Evolutionary conservation across 108 stramenopile species (phyloP).

Genomic region (Skeletonema marinoi): DNA sequence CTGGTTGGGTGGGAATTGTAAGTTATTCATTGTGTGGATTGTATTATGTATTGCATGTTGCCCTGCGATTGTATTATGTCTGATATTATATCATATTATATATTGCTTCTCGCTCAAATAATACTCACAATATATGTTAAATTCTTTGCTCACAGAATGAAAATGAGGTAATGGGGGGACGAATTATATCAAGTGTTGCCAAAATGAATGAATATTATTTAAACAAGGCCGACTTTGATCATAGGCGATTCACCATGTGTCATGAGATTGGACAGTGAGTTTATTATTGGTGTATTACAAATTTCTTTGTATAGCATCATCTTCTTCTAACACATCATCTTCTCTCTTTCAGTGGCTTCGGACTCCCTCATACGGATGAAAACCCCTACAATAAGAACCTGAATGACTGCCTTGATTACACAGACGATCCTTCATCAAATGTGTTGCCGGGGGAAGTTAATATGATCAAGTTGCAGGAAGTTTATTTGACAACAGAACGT

Average conservation of each 20-base stretch:
- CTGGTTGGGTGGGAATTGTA: constrained; percentile 75
- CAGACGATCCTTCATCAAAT: constrained; percentile 55
- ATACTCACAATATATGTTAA: too few species aligned
- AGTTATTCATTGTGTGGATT: not conserved
- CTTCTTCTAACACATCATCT: too few species aligned
- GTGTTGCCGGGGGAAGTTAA: constrained; percentile 58
- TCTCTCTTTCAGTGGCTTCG: constrained; percentile 49
- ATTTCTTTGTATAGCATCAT: too few species aligned
- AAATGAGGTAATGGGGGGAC: constrained; percentile 51
- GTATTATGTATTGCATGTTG: too few species aligned
- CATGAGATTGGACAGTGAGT: constrained; percentile 45
- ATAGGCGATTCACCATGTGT: constrained; percentile 62
- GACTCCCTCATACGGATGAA: constrained; percentile 85
- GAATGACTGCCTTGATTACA: constrained; percentile 83
- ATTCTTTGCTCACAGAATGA: not conserved
- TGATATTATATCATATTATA: too few species aligned
- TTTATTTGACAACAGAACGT: constrained; percentile 46
- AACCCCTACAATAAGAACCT: constrained; percentile 63
- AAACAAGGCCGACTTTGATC: constrained; percentile 48
- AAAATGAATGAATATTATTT: constrained; percentile 87
- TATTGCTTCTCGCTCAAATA: not conserved
- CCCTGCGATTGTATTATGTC: too few species aligned
- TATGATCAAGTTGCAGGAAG: constrained; percentile 43
- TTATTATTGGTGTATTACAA: too few species aligned
- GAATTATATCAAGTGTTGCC: constrained; percentile 57